Conservation (phyloP, 2,329 filamentous ascomycete species). For the Celoporthe dispersa region DNA sequence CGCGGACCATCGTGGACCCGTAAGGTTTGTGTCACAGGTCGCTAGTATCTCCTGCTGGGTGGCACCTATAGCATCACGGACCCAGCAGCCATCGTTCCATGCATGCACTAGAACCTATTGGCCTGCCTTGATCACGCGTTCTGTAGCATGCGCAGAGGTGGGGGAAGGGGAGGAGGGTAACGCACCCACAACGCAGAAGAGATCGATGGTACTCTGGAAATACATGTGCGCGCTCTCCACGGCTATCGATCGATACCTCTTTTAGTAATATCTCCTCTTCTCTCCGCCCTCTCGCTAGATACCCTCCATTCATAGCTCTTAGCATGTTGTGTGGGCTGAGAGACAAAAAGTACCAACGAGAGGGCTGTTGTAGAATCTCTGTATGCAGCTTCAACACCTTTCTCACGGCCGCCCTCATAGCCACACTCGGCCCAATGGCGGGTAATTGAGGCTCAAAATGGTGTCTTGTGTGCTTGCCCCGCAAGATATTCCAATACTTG, state of each 20-base stretch:
- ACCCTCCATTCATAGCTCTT: neutral
- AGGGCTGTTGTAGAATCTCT: neutral
- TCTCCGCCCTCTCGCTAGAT: too few relatives aligned
- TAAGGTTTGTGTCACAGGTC: neutral
- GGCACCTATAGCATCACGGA: neutral
- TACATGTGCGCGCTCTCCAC: neutral
- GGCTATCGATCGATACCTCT: neutral
- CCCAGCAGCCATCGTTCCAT: neutral
- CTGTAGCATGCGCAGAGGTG: neutral
- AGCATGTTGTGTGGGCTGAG: neutral
- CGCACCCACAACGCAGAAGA: neutral
- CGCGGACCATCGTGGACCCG: neutral
- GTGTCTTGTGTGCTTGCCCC: too few relatives aligned
- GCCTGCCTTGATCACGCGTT: neutral
- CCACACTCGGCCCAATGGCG: neutral
- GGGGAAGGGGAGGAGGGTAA: neutral
- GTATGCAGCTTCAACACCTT: neutral
- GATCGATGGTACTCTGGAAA: neutral
- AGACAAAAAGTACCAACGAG: neutral
- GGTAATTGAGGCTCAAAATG: slow-evolving; percentile 13
- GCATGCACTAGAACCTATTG: neutral
- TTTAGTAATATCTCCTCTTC: neutral
- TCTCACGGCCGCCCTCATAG: neutral
- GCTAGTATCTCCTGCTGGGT: neutral
- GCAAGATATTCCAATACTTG: neutral